Evolutionary conservation across 2,329 filamentous ascomycete species (phyloP), one percentile per base, ranked within the genome.

Genomic region (Epichloe sylvatica): DNA sequence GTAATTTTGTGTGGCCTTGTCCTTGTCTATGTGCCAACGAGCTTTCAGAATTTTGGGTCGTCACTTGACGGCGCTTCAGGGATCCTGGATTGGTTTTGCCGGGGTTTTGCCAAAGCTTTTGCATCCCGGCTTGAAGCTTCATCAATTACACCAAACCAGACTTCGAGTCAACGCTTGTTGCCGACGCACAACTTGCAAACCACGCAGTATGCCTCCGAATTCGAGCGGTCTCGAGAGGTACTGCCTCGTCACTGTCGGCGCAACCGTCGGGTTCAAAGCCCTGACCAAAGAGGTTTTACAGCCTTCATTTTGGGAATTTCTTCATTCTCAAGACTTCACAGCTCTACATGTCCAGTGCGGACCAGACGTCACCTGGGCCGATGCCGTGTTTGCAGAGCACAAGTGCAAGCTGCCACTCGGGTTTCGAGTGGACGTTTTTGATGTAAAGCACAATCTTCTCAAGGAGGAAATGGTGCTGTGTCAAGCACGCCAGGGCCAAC

Each of bases 241-340:
- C 48, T 92, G 86, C 63, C 86, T 98, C 56, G 83, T 96, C 49
- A 97, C 92, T 0, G 84, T 95, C 33, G 92, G 92, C 50, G 91
- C 92, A 5, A 98, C 91, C 0, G 89, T 90, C 15, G 78, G 84
- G 19, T 98, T 98, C 67, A 73, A 76, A 47, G 66, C 73, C 6
- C 77, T 98, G 2, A 76, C 95, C 50, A 67, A 74, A 41, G 77
- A 83, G 34, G 77, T 83, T 11, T 69, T 94, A 5, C 68, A 74
- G 17, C 67, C 75, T 0, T 57, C 64, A 0, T 90, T 92, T 60
- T 72, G 94, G 53, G 56, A 70, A 5, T 71, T 74, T 5, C 74
- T 97, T 12, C 60, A 64, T 11, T 59, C 68, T 2, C 64, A 75
- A 11, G 74, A 75, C 42, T 96, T 86, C 66, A 86, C 83, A 0